phyloP scores from a whole-genome alignment of 2,329 filamentous ascomycete species.

The Clathrospora elynae region DNA sequence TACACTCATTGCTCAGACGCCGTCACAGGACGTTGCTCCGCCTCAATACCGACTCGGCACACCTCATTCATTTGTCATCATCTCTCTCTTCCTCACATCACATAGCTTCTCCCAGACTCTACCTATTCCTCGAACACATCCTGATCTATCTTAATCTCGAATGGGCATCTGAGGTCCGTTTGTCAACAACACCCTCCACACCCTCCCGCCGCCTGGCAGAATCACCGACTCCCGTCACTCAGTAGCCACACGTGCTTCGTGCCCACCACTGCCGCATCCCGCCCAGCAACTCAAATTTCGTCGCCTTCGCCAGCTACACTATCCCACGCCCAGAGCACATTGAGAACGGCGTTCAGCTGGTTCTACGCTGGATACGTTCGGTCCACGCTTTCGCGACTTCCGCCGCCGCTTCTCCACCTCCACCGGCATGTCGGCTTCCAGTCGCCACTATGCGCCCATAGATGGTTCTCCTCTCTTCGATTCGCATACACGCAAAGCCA shows the following conservation, averaged over 20 bases:
- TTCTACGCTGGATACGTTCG: constrained; percentile 30
- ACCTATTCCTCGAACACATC: constrained; percentile 12
- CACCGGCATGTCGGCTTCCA: constrained; percentile 35
- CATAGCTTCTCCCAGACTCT: constrained; percentile 8
- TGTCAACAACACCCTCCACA: too few species aligned
- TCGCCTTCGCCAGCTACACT: background rate
- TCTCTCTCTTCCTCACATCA: constrained; percentile 16
- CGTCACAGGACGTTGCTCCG: constrained; percentile 17
- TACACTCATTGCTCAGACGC: constrained; percentile 30
- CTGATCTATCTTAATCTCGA: constrained; percentile 7
- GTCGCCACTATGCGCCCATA: constrained; percentile 21
- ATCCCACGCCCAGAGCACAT: background rate
- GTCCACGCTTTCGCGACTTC: constrained; percentile 31
- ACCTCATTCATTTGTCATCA: constrained; percentile 34
- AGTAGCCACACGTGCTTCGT: constrained; percentile 1
- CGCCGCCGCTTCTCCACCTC: constrained; percentile 32
- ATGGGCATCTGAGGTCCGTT: constrained; percentile 15
- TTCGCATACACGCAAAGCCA: constrained; percentile 46
- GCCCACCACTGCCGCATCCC: background rate
- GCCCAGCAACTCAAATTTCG: background rate
- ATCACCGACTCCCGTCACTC: background rate
- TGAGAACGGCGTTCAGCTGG: background rate
- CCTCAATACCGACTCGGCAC: constrained; percentile 13
- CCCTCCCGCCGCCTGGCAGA: too few species aligned
- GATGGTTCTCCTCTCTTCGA: constrained; percentile 33